Conservation (phyloP, 2,329 filamentous ascomycete species). For the Gaeumannomyces tritici region DNA sequence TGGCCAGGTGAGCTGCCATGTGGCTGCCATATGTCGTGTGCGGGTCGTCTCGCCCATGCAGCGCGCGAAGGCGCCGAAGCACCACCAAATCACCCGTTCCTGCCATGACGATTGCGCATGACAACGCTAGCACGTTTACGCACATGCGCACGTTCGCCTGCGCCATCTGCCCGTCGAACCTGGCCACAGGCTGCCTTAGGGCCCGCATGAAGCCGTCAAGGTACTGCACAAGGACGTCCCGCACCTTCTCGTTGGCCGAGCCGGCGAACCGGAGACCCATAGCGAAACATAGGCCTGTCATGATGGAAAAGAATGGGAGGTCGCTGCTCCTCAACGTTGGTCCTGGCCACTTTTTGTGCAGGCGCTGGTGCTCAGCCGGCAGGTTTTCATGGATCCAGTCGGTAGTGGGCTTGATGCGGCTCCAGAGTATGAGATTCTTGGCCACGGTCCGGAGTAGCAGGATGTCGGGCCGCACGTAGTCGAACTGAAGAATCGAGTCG, state of each 20-base stretch:
- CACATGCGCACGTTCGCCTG: slow-evolving; percentile 81
- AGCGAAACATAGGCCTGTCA: slow-evolving; percentile 80
- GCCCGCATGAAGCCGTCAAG: slow-evolving; percentile 81
- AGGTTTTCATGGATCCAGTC: slow-evolving; percentile 70
- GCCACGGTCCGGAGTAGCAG: slow-evolving; percentile 83
- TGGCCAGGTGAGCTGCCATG: slow-evolving; percentile 82
- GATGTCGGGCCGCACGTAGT: slow-evolving; percentile 89
- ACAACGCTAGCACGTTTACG: slow-evolving; percentile 76
- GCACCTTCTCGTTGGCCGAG: slow-evolving; percentile 58
- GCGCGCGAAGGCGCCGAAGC: slow-evolving; percentile 72
- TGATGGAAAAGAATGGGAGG: slow-evolving; percentile 85
- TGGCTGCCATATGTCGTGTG: slow-evolving; percentile 91
- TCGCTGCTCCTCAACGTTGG: slow-evolving; percentile 63
- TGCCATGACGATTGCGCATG: slow-evolving; percentile 84
- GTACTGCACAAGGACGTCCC: slow-evolving; percentile 75
- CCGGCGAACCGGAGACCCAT: slow-evolving; percentile 67
- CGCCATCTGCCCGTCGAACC: slow-evolving; percentile 78
- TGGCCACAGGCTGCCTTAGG: slow-evolving; percentile 43
- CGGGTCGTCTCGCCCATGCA: slow-evolving; percentile 77
- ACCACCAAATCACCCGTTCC: slow-evolving; percentile 84
- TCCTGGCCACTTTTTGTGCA: not conserved
- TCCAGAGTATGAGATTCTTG: slow-evolving; percentile 90
- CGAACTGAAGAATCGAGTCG: slow-evolving; percentile 81
- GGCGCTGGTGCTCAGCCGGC: slow-evolving; percentile 56
- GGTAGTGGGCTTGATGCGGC: slow-evolving; percentile 61